phyloP scores from a whole-genome alignment of 148 eudicot genomes.

The Cornus kousa region DNA sequence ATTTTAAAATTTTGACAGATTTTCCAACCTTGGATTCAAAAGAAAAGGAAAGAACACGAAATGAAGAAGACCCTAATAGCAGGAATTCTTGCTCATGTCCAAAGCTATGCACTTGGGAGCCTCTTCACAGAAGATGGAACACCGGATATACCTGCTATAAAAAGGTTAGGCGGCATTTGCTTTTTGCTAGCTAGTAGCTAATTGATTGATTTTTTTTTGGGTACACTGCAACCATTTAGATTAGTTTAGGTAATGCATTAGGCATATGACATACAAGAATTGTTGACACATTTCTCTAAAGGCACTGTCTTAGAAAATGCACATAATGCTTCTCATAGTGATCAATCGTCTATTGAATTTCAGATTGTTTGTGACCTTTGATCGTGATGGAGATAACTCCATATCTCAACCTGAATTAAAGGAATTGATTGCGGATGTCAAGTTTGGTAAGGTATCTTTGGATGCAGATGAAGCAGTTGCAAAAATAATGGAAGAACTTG shows the following conservation, averaged over 20 bases:
- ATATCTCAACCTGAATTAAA: constrained; percentile 31
- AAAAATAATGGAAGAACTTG: constrained; percentile 35
- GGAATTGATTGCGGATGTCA: constrained; percentile 21
- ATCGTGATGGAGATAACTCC: constrained; percentile 23
- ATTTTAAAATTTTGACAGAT: constrained; percentile 4
- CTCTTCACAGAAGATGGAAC: constrained; percentile 26
- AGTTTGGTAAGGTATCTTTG: constrained; percentile 21
- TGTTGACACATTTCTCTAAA: too few species aligned
- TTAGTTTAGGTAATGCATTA: too few species aligned
- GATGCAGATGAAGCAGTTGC: constrained; percentile 26
- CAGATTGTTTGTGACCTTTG: constrained; percentile 31
- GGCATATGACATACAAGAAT: not conserved
- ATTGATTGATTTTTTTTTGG: too few species aligned
- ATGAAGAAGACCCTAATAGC: constrained; percentile 25
- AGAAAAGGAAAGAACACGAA: constrained; percentile 27
- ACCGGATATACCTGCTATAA: constrained; percentile 28
- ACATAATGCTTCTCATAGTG: not conserved
- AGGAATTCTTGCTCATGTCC: constrained; percentile 21
- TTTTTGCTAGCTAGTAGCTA: not conserved
- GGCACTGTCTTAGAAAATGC: not conserved
- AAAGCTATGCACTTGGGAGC: constrained; percentile 22
- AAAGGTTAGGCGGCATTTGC: constrained; percentile 10
- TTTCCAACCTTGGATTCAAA: constrained; percentile 31
- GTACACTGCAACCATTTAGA: too few species aligned
- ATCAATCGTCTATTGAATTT: not conserved